Percentiles rank a stretch among this genome's conserved stretches.
These are phyloP conservation scores for Lodderomyces parapsilosis DNA, from an alignment of 1,139 yeast genomes.

Conservation along the genomic window DNA sequence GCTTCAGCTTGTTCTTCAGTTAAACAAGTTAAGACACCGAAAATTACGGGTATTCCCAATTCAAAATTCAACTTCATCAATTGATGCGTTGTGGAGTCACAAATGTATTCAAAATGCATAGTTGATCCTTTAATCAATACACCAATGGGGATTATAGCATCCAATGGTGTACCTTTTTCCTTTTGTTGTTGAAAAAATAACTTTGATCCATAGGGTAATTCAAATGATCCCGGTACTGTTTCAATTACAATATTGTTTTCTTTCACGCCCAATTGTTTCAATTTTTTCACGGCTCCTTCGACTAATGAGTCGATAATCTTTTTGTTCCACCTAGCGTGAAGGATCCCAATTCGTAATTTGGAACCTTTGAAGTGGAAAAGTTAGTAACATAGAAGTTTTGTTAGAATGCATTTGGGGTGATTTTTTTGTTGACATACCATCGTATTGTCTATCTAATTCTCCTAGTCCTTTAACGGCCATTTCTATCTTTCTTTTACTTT, in stretches of 20 bases:
- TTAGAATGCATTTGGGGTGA: too few relatives aligned
- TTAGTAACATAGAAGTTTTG: too few relatives aligned
- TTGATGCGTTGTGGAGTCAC: slow-evolving; percentile 85
- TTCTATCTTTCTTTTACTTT: slow-evolving; percentile 9
- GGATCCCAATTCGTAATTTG: slow-evolving; percentile 70
- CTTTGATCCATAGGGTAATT: slow-evolving; percentile 80
- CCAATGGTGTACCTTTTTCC: slow-evolving; percentile 52
- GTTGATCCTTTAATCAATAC: slow-evolving; percentile 94
- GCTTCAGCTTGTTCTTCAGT: slow-evolving; percentile 92
- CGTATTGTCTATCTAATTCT: slow-evolving; percentile 64
- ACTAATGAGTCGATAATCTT: slow-evolving; percentile 77
- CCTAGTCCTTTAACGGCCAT: slow-evolving; percentile 88
- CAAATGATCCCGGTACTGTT: slow-evolving; percentile 92
- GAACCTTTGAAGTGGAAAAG: slow-evolving; percentile 43
- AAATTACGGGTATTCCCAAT: slow-evolving; percentile 75
- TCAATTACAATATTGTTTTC: slow-evolving; percentile 76
- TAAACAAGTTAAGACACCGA: slow-evolving; percentile 89
- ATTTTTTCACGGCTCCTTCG: slow-evolving; percentile 65
- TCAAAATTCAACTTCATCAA: slow-evolving; percentile 80
- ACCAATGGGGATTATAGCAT: slow-evolving; percentile 92
- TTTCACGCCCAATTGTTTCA: slow-evolving; percentile 65
- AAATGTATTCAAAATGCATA: slow-evolving; percentile 96
- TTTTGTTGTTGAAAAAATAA: slow-evolving; percentile 49
- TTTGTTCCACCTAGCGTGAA: slow-evolving; percentile 95
- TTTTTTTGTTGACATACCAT: slow-evolving; percentile 38